These are phyloP conservation scores for Phanerodontia chrysosporium DNA, from an alignment of 768 basidiomycete species.

Conservation along the genomic window DNA sequence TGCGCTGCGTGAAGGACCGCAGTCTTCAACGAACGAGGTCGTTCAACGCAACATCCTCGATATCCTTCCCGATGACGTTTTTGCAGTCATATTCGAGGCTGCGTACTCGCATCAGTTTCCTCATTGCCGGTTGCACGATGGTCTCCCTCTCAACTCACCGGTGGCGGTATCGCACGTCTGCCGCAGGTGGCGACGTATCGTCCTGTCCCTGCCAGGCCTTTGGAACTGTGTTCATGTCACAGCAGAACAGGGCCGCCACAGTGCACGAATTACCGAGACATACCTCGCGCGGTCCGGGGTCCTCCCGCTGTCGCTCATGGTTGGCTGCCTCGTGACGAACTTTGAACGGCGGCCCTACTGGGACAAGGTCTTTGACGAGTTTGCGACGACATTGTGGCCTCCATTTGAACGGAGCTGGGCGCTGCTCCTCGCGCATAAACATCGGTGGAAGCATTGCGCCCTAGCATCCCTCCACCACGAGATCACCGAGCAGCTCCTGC, in stretches of 20 bases:
- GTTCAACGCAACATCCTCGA: background rate
- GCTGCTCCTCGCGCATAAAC: background rate
- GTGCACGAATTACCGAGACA: background rate
- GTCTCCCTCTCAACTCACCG: background rate
- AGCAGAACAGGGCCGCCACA: background rate
- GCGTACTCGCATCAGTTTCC: background rate
- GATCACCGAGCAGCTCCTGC: background rate
- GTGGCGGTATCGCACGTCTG: background rate
- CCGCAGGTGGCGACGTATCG: background rate
- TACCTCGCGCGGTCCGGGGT: background rate
- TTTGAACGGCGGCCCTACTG: background rate
- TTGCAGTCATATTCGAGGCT: background rate
- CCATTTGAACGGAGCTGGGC: background rate
- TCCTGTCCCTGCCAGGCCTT: background rate
- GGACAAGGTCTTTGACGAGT: background rate
- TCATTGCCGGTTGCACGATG: background rate
- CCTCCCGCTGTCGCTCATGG: background rate
- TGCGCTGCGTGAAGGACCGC: background rate
- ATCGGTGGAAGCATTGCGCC: background rate
- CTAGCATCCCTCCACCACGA: background rate
- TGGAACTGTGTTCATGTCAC: conserved; percentile 3
- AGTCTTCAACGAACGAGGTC: background rate
- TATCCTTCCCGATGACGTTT: background rate
- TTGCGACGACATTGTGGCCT: background rate
- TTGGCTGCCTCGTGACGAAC: background rate